phyloP scores from a whole-genome alignment of 352 stramenopile genomes.

The Phytophthora aleatoria region DNA sequence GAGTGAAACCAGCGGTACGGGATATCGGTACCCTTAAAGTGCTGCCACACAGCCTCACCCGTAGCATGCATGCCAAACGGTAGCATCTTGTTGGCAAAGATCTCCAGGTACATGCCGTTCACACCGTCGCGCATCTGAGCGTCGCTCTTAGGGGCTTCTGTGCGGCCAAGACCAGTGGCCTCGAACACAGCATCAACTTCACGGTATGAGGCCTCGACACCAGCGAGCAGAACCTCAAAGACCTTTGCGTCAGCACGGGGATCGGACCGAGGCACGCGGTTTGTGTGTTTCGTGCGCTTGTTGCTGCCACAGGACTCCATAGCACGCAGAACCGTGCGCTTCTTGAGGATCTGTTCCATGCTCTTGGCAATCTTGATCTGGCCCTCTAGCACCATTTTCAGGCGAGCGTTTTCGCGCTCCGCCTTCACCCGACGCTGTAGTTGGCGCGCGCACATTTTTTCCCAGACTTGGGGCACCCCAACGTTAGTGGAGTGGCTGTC shows the following conservation, averaged over 20 bases:
- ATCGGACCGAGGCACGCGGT: conserved; percentile 24
- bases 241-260: conserved; percentile 27
- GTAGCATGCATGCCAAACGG: conserved; percentile 46
- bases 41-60: conserved; percentile 40
- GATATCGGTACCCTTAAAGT: conserved; percentile 44
- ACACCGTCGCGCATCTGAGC: conserved; percentile 36
- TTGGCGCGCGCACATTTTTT: conserved; percentile 38
- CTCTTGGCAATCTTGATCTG: conserved; percentile 50
- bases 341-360: conserved; percentile 41
- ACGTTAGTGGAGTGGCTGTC: conserved; percentile 3
- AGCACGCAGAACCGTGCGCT: conserved; percentile 34
- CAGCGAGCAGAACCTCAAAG: conserved; percentile 34
- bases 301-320: conserved; percentile 35
- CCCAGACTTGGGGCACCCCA: conserved; percentile 32
- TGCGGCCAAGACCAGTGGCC: conserved; percentile 37
- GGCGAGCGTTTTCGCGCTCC: conserved; percentile 40
- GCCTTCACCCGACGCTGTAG: conserved; percentile 34
- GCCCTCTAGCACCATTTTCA: conserved; percentile 41
- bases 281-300: conserved; percentile 36
- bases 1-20: conserved; percentile 36
- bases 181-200: conserved; percentile 39
- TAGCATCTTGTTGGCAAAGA: conserved; percentile 45
- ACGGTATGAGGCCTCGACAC: conserved; percentile 32
- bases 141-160: conserved; percentile 30
- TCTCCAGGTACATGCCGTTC: conserved; percentile 36